Base-by-base conservation (phyloP, 305 asterid genomes). In the Fraxinus nigra region DNA sequence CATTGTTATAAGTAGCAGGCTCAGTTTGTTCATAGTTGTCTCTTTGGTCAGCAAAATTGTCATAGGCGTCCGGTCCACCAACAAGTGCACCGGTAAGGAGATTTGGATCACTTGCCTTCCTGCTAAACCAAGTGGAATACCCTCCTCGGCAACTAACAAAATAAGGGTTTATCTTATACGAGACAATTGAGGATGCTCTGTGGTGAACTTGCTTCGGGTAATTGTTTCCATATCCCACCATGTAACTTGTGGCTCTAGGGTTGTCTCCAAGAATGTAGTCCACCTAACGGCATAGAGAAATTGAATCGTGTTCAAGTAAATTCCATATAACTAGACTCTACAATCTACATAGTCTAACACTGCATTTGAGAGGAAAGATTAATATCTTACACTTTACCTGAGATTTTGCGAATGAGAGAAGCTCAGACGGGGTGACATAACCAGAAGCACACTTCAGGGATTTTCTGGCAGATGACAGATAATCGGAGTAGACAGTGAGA, bases 61-160 rank as follows among this genome's bases (percentile, higher is more conserved):
- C 99, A 22, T 96, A 96, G 30, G 99, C 98, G 81, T 93, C 99
- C 0, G 99, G 99, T 7, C 99, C 99, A 54, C 99, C 99, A 77
- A 96, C 98, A 65, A 94, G 81, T n/a, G 99, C 99, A 76, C 99
- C 98, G 1, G 94, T 87, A 1, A 96, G 98, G 76, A 91, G 90
- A 87, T 94, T 96, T 0, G 99, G 99, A 22, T 96, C 98, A 4
- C 90, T 92, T 3, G 84, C 92, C 85, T 91, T 93, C 81, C 99
- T 82, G 85, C 89, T 85, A 38, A 78, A 96, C 98, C 98, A 96
- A 37, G 97, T 94, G 40, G 98, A 97, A 78, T 96, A 96, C 40
- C 99, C 99, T 77, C 97, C 99, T 43, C 98, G 86, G 92, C 98
- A 96, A 86, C 87, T 94, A 67, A 96, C 95, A 56, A 93, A 94